Percentiles rank a stretch among this genome's conserved stretches.
Conservation (phyloP, 768 basidiomycete genomes). For the Tricholoma matsutake region DNA sequence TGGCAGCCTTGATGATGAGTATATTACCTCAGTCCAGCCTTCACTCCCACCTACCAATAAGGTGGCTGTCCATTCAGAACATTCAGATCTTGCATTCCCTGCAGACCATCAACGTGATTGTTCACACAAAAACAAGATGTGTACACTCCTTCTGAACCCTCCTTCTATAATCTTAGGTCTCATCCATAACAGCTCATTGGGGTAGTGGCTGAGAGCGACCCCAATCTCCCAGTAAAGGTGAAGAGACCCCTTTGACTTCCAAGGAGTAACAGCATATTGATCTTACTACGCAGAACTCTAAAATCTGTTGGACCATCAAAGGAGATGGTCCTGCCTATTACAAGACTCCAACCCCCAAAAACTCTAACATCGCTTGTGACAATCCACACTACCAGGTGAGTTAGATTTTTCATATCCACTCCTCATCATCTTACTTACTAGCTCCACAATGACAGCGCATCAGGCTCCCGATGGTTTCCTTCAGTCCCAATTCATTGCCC, state of each 20-base stretch:
- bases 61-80: neutral
- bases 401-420: too few species aligned
- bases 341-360: slow-evolving; percentile 7
- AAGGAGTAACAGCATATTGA: neutral
- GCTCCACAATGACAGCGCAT: neutral
- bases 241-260: neutral
- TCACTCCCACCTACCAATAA: neutral
- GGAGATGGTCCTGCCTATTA: slow-evolving; percentile 14
- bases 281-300: neutral
- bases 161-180: neutral
- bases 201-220: neutral
- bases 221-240: neutral
- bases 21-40: slow-evolving; percentile 11
- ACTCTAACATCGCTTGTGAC: neutral
- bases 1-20: slow-evolving; percentile 20
- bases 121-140: neutral
- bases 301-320: slow-evolving; percentile 6
- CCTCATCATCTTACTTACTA: neutral
- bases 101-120: neutral
- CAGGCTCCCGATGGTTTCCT: slow-evolving; percentile 10
- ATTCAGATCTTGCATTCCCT: neutral
- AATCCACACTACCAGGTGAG: slow-evolving; percentile 1
- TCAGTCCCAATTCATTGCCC: slow-evolving; percentile 6
- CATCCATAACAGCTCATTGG: neutral
- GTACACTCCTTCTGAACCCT: neutral